Evolutionary conservation across 164 flowering plant genomes (phyloP).

Genomic region (Dillenia suffruticosa): DNA sequence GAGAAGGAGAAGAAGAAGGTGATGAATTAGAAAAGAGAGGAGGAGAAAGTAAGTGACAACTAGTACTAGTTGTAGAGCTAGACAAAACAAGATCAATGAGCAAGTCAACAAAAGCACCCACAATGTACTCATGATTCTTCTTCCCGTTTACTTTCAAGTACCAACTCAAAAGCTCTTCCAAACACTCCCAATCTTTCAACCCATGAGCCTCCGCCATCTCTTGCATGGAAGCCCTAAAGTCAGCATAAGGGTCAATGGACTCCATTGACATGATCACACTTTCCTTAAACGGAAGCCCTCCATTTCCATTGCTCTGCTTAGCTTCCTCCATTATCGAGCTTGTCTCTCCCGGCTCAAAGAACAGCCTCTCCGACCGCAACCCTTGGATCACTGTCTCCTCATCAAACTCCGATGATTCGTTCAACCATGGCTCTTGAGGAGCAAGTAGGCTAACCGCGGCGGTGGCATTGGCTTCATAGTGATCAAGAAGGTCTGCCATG

Average conservation of each 20-base stretch:
- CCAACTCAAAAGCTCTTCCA: constrained; percentile 66
- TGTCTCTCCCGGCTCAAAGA: constrained; percentile 59
- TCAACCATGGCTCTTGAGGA: constrained; percentile 33
- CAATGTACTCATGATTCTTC: constrained; percentile 56
- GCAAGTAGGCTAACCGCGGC: constrained; percentile 1
- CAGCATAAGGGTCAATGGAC: constrained; percentile 62
- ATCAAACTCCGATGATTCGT: constrained; percentile 30
- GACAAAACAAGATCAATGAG: constrained; percentile 35
- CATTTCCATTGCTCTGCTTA: constrained; percentile 4
- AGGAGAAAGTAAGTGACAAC: constrained; percentile 10
- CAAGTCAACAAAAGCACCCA: constrained; percentile 81
- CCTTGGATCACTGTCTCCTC: constrained; percentile 50
- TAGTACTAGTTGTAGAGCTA: constrained; percentile 5
- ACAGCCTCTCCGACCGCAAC: constrained; percentile 54
- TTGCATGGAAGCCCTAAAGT: constrained; percentile 76
- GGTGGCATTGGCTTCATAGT: constrained; percentile 15
- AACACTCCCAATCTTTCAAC: constrained; percentile 58
- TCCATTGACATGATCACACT: constrained; percentile 60
- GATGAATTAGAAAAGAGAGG: constrained; percentile 1
- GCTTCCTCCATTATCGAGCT: constrained; percentile 51
- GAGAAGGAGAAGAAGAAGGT: constrained; percentile 9
- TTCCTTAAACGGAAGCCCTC: constrained; percentile 33
- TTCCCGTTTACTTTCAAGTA: constrained; percentile 66
- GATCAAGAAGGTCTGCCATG: constrained; percentile 3
- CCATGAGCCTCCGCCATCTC: constrained; percentile 85